phyloP scores from a whole-genome alignment of 495 filamentous ascomycete genomes.

The Entonaema liquescens region DNA sequence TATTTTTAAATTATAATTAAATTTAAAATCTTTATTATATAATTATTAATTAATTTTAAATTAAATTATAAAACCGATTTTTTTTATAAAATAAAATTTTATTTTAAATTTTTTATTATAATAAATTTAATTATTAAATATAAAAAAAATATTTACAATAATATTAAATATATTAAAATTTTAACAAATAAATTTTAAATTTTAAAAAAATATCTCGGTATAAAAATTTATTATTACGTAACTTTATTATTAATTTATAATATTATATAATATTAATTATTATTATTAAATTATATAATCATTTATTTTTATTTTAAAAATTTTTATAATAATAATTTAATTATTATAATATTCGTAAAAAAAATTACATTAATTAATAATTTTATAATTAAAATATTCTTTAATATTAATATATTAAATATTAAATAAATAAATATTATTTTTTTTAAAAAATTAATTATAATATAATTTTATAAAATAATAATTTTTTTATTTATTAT shows the following conservation, averaged over 20 bases:
- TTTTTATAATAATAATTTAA: slow-evolving; percentile 2
- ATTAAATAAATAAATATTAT: slow-evolving; percentile 8
- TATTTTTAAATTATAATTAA: not conserved
- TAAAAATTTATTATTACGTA: not conserved
- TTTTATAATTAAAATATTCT: slow-evolving; percentile 2
- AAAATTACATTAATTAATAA: slow-evolving; percentile 1
- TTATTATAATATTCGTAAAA: not conserved
- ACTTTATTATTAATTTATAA: not conserved
- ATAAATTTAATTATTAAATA: not conserved
- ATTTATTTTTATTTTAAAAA: slow-evolving; percentile 10
- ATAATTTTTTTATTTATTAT: not conserved
- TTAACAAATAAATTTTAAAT: slow-evolving; percentile 1
- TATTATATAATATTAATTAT: not conserved
- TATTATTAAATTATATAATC: not conserved
- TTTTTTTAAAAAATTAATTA: not conserved
- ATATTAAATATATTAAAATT: not conserved
- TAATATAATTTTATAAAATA: slow-evolving; percentile 4
- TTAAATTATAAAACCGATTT: not conserved
- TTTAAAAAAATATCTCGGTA: not conserved
- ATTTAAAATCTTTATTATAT: not conserved
- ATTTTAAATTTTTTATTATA: slow-evolving; percentile 4
- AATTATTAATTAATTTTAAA: not conserved
- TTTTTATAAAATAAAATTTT: slow-evolving; percentile 1
- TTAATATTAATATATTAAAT: slow-evolving; percentile 1
- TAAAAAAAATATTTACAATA: not conserved